Evolutionary conservation across 805 yeast species (phyloP), one percentile per base, ranked within the genome.

Genomic region (Kazachstania viticola): DNA sequence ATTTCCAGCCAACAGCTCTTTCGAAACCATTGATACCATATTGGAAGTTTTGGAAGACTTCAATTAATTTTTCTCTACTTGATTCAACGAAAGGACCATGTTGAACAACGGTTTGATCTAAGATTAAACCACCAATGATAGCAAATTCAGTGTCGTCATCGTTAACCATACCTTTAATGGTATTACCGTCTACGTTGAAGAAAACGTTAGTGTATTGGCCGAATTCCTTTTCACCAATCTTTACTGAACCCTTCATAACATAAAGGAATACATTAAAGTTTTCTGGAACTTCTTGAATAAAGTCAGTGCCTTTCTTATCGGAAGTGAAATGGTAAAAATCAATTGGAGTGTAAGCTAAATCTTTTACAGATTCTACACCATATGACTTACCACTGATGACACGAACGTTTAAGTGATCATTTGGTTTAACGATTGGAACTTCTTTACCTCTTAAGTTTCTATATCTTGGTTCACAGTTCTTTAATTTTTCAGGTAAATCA

Each of bases 71-170:
- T 32, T 73, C 79, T 33, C 66, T 65, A 15, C 78, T 60, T 6
- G 80, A 71, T 39, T 81, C 88, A 14, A 85, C 95, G 50, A 85
- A 87, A 11, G 95, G 95, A 13, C 95, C 95, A 51, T 84, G 78
- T 51, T 85, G 95, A 21, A 82, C 79, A 34, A 79, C 65, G 13
- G 73, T 71, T 60, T 84, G 94, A 44, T 81, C 69, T 35, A 82
- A 60, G 14, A 70, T 68, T 51, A 79, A 57, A 35, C 94, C 94
- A 21, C 84, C 91, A 39, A 83, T 62, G n/a, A 83, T 41, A 4
- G 79, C 75, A 48, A 83, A 75, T 42, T 77, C 74, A 2, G 83
- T 59, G 21, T 60, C 62, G 17, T 37, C 41, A 5, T 44, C 31
- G 8, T 65, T 64, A 14, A 71, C 68, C 15, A 62, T 67, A 27